Base-by-base conservation (phyloP, 1,139 yeast species). In the Yamadazyma friedrichii region DNA sequence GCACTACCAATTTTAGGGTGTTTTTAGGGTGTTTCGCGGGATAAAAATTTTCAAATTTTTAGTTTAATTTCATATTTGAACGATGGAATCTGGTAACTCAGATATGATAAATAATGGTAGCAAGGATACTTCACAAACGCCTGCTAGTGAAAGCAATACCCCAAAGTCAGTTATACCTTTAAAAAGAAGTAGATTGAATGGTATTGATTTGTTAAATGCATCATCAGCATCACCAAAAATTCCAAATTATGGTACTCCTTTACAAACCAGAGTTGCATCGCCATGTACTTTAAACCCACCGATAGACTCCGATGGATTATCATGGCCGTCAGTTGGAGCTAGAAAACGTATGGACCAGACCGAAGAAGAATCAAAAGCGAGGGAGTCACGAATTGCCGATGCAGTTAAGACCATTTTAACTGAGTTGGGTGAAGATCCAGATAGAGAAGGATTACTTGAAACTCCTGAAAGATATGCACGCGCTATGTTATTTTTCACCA, bases 381-480 rank as follows among this genome's bases (percentile, higher is more conserved):
- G 97, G 42, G 88, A 87, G 53, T 53, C 62, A 36, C 76, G 96
- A 46, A 91, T 93, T 44, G 91, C 96, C 4, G 80, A 61, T 25
- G 97, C 98, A 0, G 95, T 93, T 4, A 80, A 80, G 54, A 83
- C 91, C 3, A 85, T 93, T 45, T 70, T 93, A 50, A 65, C 74
- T 5, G 98, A 93, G 59, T 69, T 94, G 35, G 99, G 99, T 29
- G 99, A 93, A 62, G 97, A 94, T 56, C 82, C 84, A 1, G 70
- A 73, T 24, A 74, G 99, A 52, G 96, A 91, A 59, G 99, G 99
- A 0, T 67, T 93, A 28, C 63, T 86, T 55, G 96, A 91, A 56
- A 93, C 99, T 0, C 99, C 99, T 1, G 94, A 88, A 57, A 69
- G 99, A 51, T 93, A 89, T 60, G 98, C 99, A 1, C 76, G 95